Evolutionary conservation across 139 green algal species (phyloP), one percentile per base, ranked within the genome.

Genomic region (Chlorella sp.): DNA sequence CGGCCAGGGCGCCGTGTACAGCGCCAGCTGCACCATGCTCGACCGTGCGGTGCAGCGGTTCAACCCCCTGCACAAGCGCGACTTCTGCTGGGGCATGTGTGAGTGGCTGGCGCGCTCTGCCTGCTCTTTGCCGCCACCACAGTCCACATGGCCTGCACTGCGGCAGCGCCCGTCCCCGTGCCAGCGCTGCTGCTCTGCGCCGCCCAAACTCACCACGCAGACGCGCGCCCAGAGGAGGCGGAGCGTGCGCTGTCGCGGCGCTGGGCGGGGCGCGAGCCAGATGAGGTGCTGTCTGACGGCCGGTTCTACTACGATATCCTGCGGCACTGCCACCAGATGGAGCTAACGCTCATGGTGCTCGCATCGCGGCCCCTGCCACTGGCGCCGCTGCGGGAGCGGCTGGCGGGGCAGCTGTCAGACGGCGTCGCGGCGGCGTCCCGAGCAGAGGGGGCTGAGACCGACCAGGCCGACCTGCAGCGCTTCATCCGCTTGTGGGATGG

Each of bases 271-370:
- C 58, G 40, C 17, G 38, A 74, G 19, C 67, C 74, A 21, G 6
- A 38, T 31, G 23, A 29, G n/a, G 74, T 76, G 36, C 41, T 82
- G 35, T 27, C 29, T 0, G n/a, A 63, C 27, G 35, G 42, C 7
- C 17, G 21, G 8, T 74, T 85, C 25, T 77, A 78, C 58, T n/a
- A 50, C 1, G 79, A 85, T 43, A 35, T 73, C 1, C 42, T 85
- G 43, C 53, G 56, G 21, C 19, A 46, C 25, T 66, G 42, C 12
- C 50, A 78, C 43, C 45, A 76, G 59, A 66, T 85, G 67, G 79
- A 85, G 48, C 63, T 85, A 56, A 81, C 74, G 36, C 61, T 81
- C 17, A 85, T 81, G 61, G 48, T 74, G 36, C 23, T 82, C 8
- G 66, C 74, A 11, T 55, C 14, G 3, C 53, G 55, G 29, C 56